Base-by-base conservation (phyloP, 805 yeast species). In the Wickerhamiella azyma region DNA sequence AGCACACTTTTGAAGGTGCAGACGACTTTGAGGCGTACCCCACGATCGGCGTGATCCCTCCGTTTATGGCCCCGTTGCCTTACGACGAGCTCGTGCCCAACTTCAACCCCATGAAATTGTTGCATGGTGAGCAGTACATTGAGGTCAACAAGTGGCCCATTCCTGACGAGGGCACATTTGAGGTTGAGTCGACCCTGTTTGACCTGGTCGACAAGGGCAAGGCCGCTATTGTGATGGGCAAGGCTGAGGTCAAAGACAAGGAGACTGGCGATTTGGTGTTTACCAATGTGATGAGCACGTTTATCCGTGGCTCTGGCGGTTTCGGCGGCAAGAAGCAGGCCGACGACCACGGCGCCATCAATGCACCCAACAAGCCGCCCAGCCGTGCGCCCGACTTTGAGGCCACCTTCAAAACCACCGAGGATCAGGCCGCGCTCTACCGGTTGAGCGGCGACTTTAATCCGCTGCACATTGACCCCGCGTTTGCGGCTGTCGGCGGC, bases 111-210 rank as follows among this genome's bases (percentile, higher is more conserved):
- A 80, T 85, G 76, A 72, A 81, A 65, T 71, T 89, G 59, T 73
- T 89, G 55, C 97, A 89, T 62, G 98, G 97, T 49, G 98, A 89
- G 67, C 96, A 89, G 63, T 89, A 82, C 65, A 69, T 88, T 55
- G 85, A 77, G 64, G 63, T 89, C 52, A 71, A 71, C 52, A 75
- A 79, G 62, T 78, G 74, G 69, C 92, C 94, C 48, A 70, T 89
- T 48, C 94, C 95, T 51, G 75, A 82, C 1, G 70, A 73, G 51
- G 94, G 79, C 2, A 60, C 65, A 1, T 63, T 86, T 38, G 70
- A 65, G 46, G 82, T 94, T 7, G 70, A 71, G 38, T 73, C 76
- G 48, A 67, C 60, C 52, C 86, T 94, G 40, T 68, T 89, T 44
- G 84, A 82, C 16, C 75, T 85, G 14, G 63, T 81, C 16, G 89